Evolutionary conservation across 768 basidiomycete species (phyloP), one percentile per base, ranked within the genome.

Genomic region (Pleurotus eryngii): DNA sequence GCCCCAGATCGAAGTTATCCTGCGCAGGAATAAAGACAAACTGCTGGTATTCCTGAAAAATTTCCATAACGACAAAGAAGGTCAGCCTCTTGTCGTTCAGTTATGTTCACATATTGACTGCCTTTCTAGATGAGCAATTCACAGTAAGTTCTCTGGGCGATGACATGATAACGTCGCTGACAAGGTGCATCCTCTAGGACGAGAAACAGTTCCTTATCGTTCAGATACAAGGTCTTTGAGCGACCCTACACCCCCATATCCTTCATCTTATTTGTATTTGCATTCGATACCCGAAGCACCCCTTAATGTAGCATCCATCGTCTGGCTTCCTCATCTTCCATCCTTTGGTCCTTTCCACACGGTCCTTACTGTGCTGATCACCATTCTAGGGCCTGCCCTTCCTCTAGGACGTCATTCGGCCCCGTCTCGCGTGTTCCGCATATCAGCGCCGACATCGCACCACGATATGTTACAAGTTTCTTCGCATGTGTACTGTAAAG

Each of bases 1-100:
- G 4, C 86, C 92, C 40, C 90, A 95, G 68, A 97, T 99, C 59
- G 95, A 95, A 65, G 74, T 72, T 39, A 99, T 99, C 59, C 79
- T 99, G 11, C 78, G 90, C 59, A 74, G 97, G 64, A 99, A 99
- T 74, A 95, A 92, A 81, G 95, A 96, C 17, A 97, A 96, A 68
- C 76, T 99, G 11, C 74, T 98, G 50, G 75, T 76, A 15, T 99
- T 98, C 77, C 75, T 99, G 60, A 91, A 89, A 70, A 82, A 81
- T 53, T 99, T 99, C 79, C 96, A 98, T 70, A 98, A 97, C 67
- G 97, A 99, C 72, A 96, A 97, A 71, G 96, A 98, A 73, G 93
- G 92, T 86, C 51, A 35, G 82, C 75, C 14, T n/a, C 54, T 30
- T 20, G 24, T 18, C 40, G 7, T 40, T 57, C 18, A 18, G n/a